Evolutionary conservation across 805 yeast species (phyloP).

Genomic region (Teunomyces kruisii): DNA sequence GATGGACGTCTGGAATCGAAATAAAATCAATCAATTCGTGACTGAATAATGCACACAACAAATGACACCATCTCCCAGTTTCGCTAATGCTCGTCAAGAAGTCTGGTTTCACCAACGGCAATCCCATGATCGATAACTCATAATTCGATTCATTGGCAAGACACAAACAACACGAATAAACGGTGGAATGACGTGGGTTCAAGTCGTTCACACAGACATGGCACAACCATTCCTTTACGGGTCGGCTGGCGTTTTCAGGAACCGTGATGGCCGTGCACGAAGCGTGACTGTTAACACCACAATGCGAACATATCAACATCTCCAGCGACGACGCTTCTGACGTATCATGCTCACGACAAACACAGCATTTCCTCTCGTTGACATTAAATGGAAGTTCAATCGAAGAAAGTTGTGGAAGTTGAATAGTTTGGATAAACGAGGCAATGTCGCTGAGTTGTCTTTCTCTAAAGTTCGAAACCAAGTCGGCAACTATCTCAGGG

Average conservation of each 20-base stretch:
- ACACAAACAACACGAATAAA: slow-evolving; percentile 70
- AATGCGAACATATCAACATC: slow-evolving; percentile 56
- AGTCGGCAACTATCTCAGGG: slow-evolving; percentile 11
- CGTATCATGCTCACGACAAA: slow-evolving; percentile 49
- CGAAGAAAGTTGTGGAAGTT: slow-evolving; percentile 14
- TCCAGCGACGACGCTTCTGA: slow-evolving; percentile 24
- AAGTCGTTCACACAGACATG: slow-evolving; percentile 74
- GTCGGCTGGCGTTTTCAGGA: slow-evolving; percentile 19
- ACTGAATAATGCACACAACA: slow-evolving; percentile 63
- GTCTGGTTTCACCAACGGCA: slow-evolving; percentile 49
- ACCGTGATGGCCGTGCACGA: slow-evolving; percentile 59
- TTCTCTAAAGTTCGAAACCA: slow-evolving; percentile 17
- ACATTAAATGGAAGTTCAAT: slow-evolving; percentile 20
- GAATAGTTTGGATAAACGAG: slow-evolving; percentile 16
- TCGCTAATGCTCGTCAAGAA: slow-evolving; percentile 65
- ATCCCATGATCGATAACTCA: slow-evolving; percentile 45
- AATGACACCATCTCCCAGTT: slow-evolving; percentile 74
- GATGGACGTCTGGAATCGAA: neutral
- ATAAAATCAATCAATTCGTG: slow-evolving; percentile 32
- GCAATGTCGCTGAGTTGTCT: slow-evolving; percentile 30
- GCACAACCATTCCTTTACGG: slow-evolving; percentile 65
- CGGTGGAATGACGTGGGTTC: slow-evolving; percentile 56
- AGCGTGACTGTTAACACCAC: slow-evolving; percentile 71
- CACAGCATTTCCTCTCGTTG: slow-evolving; percentile 48
- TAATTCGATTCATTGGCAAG: slow-evolving; percentile 49